phyloP scores from a whole-genome alignment of 805 yeast genomes.

The Ogataea pini region DNA sequence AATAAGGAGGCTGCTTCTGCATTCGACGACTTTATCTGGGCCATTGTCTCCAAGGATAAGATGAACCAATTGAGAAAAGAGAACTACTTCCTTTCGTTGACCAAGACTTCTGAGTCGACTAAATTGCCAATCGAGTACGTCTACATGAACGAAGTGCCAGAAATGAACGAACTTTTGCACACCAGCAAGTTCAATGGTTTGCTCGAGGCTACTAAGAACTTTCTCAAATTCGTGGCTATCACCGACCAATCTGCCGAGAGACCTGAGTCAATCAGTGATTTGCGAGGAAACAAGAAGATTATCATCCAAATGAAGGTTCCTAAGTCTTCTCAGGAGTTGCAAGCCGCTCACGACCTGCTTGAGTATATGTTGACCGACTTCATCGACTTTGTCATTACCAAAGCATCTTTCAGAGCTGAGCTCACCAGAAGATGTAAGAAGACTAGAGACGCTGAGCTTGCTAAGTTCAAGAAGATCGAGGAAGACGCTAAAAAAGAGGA shows the following conservation, averaged over 20 bases:
- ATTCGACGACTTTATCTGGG: constrained; percentile 74
- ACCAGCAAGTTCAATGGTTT: constrained; percentile 51
- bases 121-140: constrained; percentile 74
- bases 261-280: constrained; percentile 62
- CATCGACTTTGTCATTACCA: constrained; percentile 33
- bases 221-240: constrained; percentile 69
- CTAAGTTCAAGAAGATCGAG: constrained; percentile 66
- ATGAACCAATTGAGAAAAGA: constrained; percentile 77
- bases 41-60: constrained; percentile 78
- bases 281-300: constrained; percentile 53
- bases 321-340: constrained; percentile 48
- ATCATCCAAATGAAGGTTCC: constrained; percentile 57
- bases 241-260: constrained; percentile 81
- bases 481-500: constrained; percentile 69
- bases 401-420: constrained; percentile 67
- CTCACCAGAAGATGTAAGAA: constrained; percentile 72
- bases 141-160: constrained; percentile 86
- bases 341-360: constrained; percentile 55
- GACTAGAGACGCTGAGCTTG: constrained; percentile 72
- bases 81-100: constrained; percentile 80
- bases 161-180: constrained; percentile 67
- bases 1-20: constrained; percentile 41
- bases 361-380: constrained; percentile 53
- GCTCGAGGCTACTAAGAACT: constrained; percentile 37
- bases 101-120: constrained; percentile 74